Percentiles rank a stretch among this genome's conserved stretches.
Evolutionary conservation across 805 yeast genomes (phyloP).

Genomic region (Pichia gijzeniarum): DNA sequence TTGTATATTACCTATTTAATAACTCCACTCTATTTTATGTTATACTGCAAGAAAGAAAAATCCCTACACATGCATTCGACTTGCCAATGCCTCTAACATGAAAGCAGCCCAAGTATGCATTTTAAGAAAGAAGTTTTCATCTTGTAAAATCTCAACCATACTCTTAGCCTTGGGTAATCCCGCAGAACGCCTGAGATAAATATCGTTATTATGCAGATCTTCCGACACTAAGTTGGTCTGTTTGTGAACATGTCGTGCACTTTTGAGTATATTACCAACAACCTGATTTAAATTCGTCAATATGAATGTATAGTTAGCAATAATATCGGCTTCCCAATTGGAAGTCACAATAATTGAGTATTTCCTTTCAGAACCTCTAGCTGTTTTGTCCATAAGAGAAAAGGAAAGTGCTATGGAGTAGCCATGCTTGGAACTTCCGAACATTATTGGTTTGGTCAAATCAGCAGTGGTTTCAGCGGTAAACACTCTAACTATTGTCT

Average conservation of each 20-base stretch:
- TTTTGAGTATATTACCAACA: conserved; percentile 34
- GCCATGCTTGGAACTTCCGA: conserved; percentile 58
- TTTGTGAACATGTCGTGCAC: conserved; percentile 13
- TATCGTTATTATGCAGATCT: conserved; percentile 37
- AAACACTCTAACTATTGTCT: conserved; percentile 55
- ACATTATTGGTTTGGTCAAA: conserved; percentile 52
- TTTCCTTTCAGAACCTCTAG: conserved; percentile 69
- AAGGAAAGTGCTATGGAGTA: conserved; percentile 54
- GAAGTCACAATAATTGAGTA: conserved; percentile 54
- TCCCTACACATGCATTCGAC: background rate
- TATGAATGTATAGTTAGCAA: conserved; percentile 51
- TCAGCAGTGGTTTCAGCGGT: conserved; percentile 63
- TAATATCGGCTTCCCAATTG: conserved; percentile 45
- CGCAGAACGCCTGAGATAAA: conserved; percentile 50
- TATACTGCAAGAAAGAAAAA: too few species aligned
- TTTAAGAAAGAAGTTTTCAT: conserved; percentile 46
- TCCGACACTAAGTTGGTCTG: conserved; percentile 7
- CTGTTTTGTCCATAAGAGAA: conserved; percentile 55
- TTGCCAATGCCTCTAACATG: conserved; percentile 32
- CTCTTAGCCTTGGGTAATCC: conserved; percentile 47
- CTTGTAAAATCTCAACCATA: conserved; percentile 48
- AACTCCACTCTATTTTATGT: too few species aligned
- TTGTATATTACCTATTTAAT: too few species aligned
- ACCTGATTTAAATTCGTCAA: conserved; percentile 35
- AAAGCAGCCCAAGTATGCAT: conserved; percentile 61